These are phyloP conservation scores for Escallonia herrerae DNA, from an alignment of 129 eudicot species.

Conservation along the genomic window DNA sequence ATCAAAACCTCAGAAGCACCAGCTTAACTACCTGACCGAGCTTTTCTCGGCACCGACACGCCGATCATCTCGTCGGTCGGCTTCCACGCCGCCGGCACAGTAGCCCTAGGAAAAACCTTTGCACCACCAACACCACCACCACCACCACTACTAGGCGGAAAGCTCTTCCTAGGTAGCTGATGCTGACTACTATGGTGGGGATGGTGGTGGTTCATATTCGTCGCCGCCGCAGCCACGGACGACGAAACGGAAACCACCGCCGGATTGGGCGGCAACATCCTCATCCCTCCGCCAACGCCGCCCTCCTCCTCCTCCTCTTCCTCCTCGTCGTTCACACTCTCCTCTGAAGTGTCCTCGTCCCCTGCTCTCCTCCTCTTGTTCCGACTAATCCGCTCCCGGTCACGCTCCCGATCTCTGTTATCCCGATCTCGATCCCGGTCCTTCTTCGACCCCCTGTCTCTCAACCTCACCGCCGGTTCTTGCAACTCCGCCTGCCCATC, in stretches of 20 bases:
- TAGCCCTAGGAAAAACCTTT: constrained; percentile 32
- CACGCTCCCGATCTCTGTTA: constrained; percentile 49
- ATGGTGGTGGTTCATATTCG: constrained; percentile 21
- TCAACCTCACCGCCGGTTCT: constrained; percentile 49
- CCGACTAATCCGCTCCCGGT: constrained; percentile 50
- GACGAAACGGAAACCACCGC: constrained; percentile 17
- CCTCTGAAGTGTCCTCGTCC: constrained; percentile 66
- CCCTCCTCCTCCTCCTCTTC: constrained; percentile 61
- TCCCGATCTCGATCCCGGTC: constrained; percentile 59
- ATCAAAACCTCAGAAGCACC: no score
- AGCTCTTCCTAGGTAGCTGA: constrained; percentile 60
- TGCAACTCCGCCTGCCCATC: constrained; percentile 53
- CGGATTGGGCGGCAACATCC: constrained; percentile 48
- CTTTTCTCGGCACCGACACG: constrained; percentile 84
- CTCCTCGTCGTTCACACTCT: constrained; percentile 76
- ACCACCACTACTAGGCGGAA: constrained; percentile 26
- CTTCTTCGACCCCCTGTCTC: constrained; percentile 59
- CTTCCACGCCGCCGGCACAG: constrained; percentile 67
- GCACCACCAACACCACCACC: constrained; percentile 6
- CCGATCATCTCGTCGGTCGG: constrained; percentile 87
- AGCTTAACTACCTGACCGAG: constrained; percentile 66
- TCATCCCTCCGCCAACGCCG: constrained; percentile 26
- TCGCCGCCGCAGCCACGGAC: constrained; percentile 12
- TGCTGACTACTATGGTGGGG: constrained; percentile 15
- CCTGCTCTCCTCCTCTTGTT: constrained; percentile 60